Percentiles rank a stretch among this genome's conserved stretches.
Evolutionary conservation across 108 stramenopile species (phyloP).

Genomic region (Pelagomonas calceolata): DNA sequence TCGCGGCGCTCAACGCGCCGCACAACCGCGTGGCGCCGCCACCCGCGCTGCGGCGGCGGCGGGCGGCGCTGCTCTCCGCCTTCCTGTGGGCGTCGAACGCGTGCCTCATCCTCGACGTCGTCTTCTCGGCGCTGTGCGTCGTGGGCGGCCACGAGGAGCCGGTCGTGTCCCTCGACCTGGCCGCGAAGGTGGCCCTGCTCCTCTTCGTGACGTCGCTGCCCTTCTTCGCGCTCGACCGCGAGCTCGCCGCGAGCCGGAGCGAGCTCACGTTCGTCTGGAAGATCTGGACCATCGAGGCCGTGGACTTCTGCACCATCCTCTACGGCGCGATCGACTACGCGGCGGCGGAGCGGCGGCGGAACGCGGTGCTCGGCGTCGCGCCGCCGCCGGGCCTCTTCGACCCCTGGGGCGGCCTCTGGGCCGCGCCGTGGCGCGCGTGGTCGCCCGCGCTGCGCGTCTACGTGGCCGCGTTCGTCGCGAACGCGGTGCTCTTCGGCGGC

Average conservation of each 20-base stretch:
- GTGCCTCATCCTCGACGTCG: background rate
- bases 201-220: conserved; percentile 1
- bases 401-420: background rate
- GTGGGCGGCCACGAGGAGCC: background rate
- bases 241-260: background rate
- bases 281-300: background rate
- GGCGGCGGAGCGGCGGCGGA: background rate
- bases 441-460: background rate
- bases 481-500: background rate
- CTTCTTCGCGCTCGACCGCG: conserved; percentile 1
- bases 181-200: background rate
- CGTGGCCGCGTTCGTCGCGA: background rate
- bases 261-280: background rate
- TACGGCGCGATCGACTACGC: background rate
- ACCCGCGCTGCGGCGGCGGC: no score
- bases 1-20: no score
- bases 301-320: background rate
- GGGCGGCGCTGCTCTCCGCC: no score
- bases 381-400: background rate
- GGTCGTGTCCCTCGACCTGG: background rate
- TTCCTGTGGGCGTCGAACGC: background rate
- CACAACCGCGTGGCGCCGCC: no score
- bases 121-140: background rate
- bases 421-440: background rate
- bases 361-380: background rate